Base-by-base conservation (phyloP, 148 eudicot genomes). In the Chenopodium berlandieri region DNA sequence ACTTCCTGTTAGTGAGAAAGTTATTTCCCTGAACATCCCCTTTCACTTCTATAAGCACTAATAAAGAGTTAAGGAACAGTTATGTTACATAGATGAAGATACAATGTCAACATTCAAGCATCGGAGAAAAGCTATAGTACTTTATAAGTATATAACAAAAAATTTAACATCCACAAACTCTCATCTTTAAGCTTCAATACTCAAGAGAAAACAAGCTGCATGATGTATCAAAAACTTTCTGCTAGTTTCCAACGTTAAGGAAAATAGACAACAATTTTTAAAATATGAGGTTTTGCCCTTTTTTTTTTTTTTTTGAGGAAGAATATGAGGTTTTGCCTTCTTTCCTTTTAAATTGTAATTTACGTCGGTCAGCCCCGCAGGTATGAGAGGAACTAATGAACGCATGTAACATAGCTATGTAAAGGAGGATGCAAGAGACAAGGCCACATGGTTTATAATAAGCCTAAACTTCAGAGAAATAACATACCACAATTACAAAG, bases 401-500 rank as follows among this genome's bases (percentile, higher is more conserved):
- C 56, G 5, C 54, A 46, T 46, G 0, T 56, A 17, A 17, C 7
- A 14, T 17, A 16, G 22, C 23, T 4, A 16, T 32, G 23, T 60
- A 32, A 77, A 44, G 76, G 30, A 25, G 14, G 10, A 54, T 17
- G n/a, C 17, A 82, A 6, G 32, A 14, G 56, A 23, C 14, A 67
- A 75, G 12, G 62, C 17, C 12, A 23, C 14, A 54, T 65, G 12
- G 62, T 56, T 20, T 4, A 19, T 17, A n/a, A 62, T 17, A n/a
- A 62, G 46, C 7, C 27, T 16, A 47, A 77, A 72, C 12, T 4
- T 31, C 25, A 11, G 34, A 20, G 2, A 22, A 72, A 23, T 6
- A 71, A 73, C 81, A 27, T 94, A 97, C 99, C 94, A 97, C 99
- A 64, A 97, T 89, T 44, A 97, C 94, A 86, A 91, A 94, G 20